phyloP scores from a whole-genome alignment of 2,329 filamentous ascomycete genomes.

The Ascochyta fabae region DNA sequence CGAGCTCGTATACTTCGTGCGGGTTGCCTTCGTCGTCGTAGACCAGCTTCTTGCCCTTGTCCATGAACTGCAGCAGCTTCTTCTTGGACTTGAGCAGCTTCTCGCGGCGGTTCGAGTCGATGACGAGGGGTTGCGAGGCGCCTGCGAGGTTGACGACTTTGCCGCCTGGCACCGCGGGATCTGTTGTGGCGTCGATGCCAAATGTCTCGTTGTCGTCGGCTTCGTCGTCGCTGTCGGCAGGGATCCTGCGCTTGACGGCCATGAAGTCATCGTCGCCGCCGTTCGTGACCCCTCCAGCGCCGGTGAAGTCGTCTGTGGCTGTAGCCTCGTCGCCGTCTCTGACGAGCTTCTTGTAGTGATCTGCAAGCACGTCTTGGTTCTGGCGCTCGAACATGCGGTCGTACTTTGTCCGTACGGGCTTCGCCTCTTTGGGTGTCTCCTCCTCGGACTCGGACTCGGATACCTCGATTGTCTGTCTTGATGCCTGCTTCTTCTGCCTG shows the following conservation, averaged over 20 bases:
- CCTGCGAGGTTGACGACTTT: slow-evolving; percentile 69
- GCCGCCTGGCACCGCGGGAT: slow-evolving; percentile 54
- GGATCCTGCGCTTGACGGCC: slow-evolving; percentile 85
- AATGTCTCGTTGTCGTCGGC: slow-evolving; percentile 52
- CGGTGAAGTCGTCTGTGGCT: slow-evolving; percentile 44
- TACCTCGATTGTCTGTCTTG: slow-evolving; percentile 65
- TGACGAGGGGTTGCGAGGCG: slow-evolving; percentile 72
- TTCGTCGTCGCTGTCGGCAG: slow-evolving; percentile 66
- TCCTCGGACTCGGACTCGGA: slow-evolving; percentile 67
- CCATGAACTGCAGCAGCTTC: slow-evolving; percentile 88
- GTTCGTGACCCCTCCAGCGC: slow-evolving; percentile 50
- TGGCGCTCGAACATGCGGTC: slow-evolving; percentile 97
- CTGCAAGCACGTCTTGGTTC: slow-evolving; percentile 94
- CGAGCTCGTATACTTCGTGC: slow-evolving; percentile 86
- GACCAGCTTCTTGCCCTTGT: slow-evolving; percentile 81
- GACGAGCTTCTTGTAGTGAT: slow-evolving; percentile 89
- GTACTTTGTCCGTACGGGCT: slow-evolving; percentile 88
- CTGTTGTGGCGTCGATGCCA: slow-evolving; percentile 51
- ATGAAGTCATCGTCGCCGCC: slow-evolving; percentile 83
- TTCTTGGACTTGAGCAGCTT: slow-evolving; percentile 97
- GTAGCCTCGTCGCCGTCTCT: slow-evolving; percentile 56
- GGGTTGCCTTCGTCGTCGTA: slow-evolving; percentile 92
- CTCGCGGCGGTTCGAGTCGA: slow-evolving; percentile 94
- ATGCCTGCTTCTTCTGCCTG: slow-evolving; percentile 86
- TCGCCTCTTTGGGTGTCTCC: slow-evolving; percentile 56